Evolutionary conservation across 129 eudicot species (phyloP), one percentile per base, ranked within the genome.

Genomic region (Cynara cardunculus): DNA sequence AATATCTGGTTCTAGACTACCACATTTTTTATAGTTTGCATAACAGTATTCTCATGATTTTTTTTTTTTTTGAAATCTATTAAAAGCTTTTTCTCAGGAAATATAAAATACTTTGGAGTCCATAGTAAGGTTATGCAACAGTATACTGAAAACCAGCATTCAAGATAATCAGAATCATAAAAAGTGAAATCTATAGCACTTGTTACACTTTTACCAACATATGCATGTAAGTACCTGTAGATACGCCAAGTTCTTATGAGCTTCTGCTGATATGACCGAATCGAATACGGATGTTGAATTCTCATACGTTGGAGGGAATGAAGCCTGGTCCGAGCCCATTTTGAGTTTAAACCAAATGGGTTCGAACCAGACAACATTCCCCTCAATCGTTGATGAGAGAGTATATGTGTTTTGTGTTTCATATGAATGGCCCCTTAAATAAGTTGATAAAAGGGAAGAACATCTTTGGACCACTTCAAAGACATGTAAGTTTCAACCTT

Each of bases 261-360:
- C 22, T 68, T 39, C 30, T 59, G 53, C 39, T 30, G 11, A 61
- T 77, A 26, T 49, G 12, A 16, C 39, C n/a, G 26, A 66, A 68
- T 27, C 31, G 44, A 2, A 74, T 19, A 28, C 4, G 10, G 30
- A 10, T 76, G 66, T 18, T 56, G 69, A 77, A 22, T 77, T 83
- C 82, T 76, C 74, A 78, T 65, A 77, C 27, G 90, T 81, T 93
- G 90, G 82, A 89, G 94, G 98, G 98, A 93, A 93, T 91, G 98
- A 91, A 91, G 98, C 90, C 97, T 93, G 98, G 98, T 93, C 94
- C 98, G 98, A 84, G 88, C 89, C 78, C 89, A 85, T 61, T 82
- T 88, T 35, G 7, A 64, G 3, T 68, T 66, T 30, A 21, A 35
- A 53, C 26, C 13, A 22, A 46, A 75, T 71, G 94, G 85, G 81